A percentile compares a stretch with the other conserved stretches of the same genome.
phyloP scores from a whole-genome alignment of 495 filamentous ascomycete genomes.

The Cryomyces antarcticus region DNA sequence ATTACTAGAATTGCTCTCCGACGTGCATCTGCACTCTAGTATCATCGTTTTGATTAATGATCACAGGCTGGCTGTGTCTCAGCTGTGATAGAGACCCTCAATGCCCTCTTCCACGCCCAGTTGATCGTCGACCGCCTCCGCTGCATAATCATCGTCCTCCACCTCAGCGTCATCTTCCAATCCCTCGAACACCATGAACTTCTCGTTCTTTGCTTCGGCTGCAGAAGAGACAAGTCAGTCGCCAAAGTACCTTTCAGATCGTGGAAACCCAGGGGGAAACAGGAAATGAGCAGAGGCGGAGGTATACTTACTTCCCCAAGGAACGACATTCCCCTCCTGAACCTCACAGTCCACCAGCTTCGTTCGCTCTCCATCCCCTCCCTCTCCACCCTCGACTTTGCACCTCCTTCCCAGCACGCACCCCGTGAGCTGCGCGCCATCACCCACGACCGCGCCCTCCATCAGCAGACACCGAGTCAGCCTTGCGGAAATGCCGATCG shows the following conservation, averaged over 20 bases:
- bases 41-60: too few species aligned
- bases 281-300: neutral
- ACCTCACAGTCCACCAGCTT: slow-evolving; percentile 74
- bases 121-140: too few species aligned
- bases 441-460: slow-evolving; percentile 69
- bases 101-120: too few species aligned
- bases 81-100: too few species aligned
- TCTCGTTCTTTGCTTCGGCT: slow-evolving; percentile 15
- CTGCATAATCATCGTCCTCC: slow-evolving; percentile 1
- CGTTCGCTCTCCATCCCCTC: slow-evolving; percentile 38
- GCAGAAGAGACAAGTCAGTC: neutral
- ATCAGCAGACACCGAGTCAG: slow-evolving; percentile 70
- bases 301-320: slow-evolving; percentile 45
- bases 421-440: slow-evolving; percentile 54
- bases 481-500: slow-evolving; percentile 61
- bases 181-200: slow-evolving; percentile 12
- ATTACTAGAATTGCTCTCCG: too few species aligned
- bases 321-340: slow-evolving; percentile 66
- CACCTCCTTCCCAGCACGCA: slow-evolving; percentile 62
- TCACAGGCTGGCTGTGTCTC: too few species aligned
- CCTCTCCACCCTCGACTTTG: slow-evolving; percentile 39
- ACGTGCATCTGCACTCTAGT: too few species aligned
- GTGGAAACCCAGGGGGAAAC: neutral
- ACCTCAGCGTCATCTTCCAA: slow-evolving; percentile 3
- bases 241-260: neutral